These are phyloP conservation scores for Pythium dissimile DNA, from an alignment of 352 stramenopile species.

Conservation along the genomic window DNA sequence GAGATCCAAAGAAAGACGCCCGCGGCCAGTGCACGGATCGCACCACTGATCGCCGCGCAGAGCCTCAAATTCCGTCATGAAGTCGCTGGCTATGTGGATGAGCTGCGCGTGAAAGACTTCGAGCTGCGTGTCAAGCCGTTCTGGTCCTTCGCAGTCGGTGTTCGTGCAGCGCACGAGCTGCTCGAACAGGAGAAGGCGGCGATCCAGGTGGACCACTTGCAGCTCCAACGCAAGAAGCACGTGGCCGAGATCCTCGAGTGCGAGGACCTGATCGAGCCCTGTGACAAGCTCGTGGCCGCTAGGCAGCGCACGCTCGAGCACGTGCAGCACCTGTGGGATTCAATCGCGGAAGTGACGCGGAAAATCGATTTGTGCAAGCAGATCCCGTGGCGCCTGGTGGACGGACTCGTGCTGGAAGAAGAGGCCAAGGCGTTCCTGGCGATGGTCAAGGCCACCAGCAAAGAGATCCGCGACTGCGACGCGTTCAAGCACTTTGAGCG, in stretches of 20 bases:
- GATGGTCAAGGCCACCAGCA: slow-evolving; percentile 88
- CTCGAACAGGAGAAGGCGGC: slow-evolving; percentile 38
- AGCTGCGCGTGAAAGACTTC: slow-evolving; percentile 59
- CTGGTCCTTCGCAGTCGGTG: slow-evolving; percentile 54
- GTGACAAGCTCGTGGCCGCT: slow-evolving; percentile 54
- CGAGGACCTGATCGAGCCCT: slow-evolving; percentile 83
- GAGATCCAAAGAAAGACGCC: slow-evolving; percentile 68
- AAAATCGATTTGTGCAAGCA: slow-evolving; percentile 89
- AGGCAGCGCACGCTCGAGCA: slow-evolving; percentile 80
- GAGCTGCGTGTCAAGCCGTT: slow-evolving; percentile 54
- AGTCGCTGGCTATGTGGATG: slow-evolving; percentile 79
- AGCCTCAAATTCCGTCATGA: slow-evolving; percentile 67
- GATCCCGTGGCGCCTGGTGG: slow-evolving; percentile 90
- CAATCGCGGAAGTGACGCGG: slow-evolving; percentile 79
- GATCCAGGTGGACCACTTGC: slow-evolving; percentile 32
- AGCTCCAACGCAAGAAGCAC: slow-evolving; percentile 70
- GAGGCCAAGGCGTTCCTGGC: slow-evolving; percentile 85
- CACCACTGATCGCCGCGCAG: slow-evolving; percentile 56
- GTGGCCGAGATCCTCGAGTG: slow-evolving; percentile 93
- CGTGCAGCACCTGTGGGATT: slow-evolving; percentile 83
- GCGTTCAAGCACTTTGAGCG: slow-evolving; percentile 88
- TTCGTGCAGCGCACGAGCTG: slow-evolving; percentile 33
- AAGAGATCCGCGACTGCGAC: slow-evolving; percentile 88
- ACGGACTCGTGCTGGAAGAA: slow-evolving; percentile 91
- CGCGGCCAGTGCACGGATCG: slow-evolving; percentile 57